Percentiles rank a stretch among this genome's conserved stretches.
phyloP scores from a whole-genome alignment of 2,329 filamentous ascomycete species.

The Emmonsiellopsis sp. region DNA sequence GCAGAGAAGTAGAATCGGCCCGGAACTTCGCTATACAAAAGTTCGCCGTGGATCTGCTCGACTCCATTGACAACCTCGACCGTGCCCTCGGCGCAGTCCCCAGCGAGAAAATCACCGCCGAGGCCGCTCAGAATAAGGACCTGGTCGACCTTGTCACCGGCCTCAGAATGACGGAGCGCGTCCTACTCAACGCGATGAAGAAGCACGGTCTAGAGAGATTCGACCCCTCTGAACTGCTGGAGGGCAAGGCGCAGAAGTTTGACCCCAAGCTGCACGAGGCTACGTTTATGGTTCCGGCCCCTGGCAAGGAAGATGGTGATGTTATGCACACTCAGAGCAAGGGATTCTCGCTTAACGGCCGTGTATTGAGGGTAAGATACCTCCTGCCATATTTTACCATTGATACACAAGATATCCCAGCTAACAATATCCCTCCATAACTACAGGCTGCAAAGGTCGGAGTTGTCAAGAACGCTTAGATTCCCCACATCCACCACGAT shows the following conservation, averaged over 20 bases:
- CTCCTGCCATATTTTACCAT: background rate
- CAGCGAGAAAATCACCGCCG: constrained; percentile 56
- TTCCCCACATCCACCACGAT: background rate
- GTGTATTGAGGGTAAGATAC: constrained; percentile 59
- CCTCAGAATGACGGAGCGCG: constrained; percentile 87
- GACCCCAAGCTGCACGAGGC: constrained; percentile 96
- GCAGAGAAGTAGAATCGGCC: constrained; percentile 78
- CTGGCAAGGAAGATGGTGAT: constrained; percentile 78
- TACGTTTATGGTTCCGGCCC: constrained; percentile 82
- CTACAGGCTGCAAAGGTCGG: constrained; percentile 77
- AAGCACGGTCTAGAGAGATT: constrained; percentile 93
- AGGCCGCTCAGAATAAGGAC: constrained; percentile 57
- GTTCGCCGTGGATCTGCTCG: constrained; percentile 90
- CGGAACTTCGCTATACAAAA: constrained; percentile 89
- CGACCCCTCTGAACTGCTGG: constrained; percentile 50
- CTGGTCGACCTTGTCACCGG: constrained; percentile 75
- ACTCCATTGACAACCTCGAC: constrained; percentile 95
- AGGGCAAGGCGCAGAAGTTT: constrained; percentile 67
- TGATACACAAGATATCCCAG: constrained; percentile 2
- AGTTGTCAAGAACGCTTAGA: constrained; percentile 71
- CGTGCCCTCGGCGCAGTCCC: constrained; percentile 77
- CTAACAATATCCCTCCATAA: constrained; percentile 7
- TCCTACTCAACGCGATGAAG: constrained; percentile 77
- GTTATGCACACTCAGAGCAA: constrained; percentile 93
- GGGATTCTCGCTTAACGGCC: constrained; percentile 87